Base-by-base conservation (phyloP, 208 protist species). In the Leishmania major region DNA sequence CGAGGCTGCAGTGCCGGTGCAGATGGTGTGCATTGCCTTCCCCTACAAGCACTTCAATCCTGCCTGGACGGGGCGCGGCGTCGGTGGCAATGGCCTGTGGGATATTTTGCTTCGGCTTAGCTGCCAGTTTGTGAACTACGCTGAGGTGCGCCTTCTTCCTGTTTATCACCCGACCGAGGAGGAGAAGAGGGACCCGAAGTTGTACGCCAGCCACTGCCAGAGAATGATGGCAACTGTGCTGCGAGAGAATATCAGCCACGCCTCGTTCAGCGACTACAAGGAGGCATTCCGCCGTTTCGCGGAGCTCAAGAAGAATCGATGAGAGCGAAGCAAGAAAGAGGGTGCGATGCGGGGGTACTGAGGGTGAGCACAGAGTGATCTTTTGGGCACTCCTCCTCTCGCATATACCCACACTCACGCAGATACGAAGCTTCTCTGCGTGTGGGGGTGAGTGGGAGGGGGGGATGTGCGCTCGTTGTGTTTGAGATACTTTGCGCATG, bases 11-110 rank as follows among this genome's bases (percentile, higher is more conserved):
- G 88, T 83, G 70, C 95, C 96, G 35, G 88, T 98, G 35, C 95
- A 98, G 84, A 96, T 97, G 90, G 85, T 98, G 64, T 97, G 94
- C 82, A 79, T 96, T 45, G 82, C 80, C 10, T 97, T 96, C 62
- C 94, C 93, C 1, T 97, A 97, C 84, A 88, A 89, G 78, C 91
- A 97, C 78, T 98, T 97, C 85, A 97, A 97, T 80, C 90, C 96
- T 13, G 91, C 89, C 1, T 98, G 96, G 96, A 96, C 89, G 28
- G 94, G 94, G 25, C 80, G 90, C 10, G 81, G 75, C 25, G 89
- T 89, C 69, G 95, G 93, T 70, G 93, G 95, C 70, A 96, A 95
- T 77, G 88, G 80, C 71, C 51, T 92, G 11, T 75, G 35, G 59
- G 94, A 97, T 78, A 79, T 98, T 43, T 4, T 95, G n/a, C 43